Evolutionary conservation across 306 rosid genomes (phyloP), one percentile per base, ranked within the genome.

Genomic region (Pyrus bretschneideri): DNA sequence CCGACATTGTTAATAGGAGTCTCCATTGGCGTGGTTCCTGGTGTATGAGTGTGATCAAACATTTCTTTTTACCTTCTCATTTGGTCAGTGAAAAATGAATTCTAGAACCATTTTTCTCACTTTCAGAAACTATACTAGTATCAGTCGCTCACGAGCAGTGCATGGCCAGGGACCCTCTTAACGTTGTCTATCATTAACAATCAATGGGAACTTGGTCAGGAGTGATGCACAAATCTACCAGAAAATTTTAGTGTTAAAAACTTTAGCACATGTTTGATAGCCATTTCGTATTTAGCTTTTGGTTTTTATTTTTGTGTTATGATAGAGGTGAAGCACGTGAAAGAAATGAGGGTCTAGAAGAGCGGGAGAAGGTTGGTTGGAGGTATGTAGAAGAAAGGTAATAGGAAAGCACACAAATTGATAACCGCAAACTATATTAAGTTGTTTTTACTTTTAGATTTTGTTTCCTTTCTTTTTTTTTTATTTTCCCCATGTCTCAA

Each of bases 1-100:
- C 89, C 84, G 81, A 78, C 84, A 73, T 38, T 86, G 76, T 78
- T 70, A 25, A 49, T 42, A 22, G 79, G 69, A 73, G 72, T 73
- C 71, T 74, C 74, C 71, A 69, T 83, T 78, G 15, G 55, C 17
- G 55, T 15, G 80, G 72, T 74, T 75, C 71, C 75, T 81, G 44
- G 44, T 71, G 81, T 77, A 82, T 80, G 78, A 38, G 59, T 55
- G 46, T 49, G 55, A 76, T 67, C 27, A 58, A 59, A 22, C 55
- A 6, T 23, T 45, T n/a, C 17, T 35, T 35, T 66, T 35, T 40
- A 22, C 30, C 35, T 67, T 63, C 42, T 63, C n/a, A 63, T 7
- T 15, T 63, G 40, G 40, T 30, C 42, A 11, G 11, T 30, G 67
- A 23, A 30, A 60, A 25, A 31, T 25, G 33, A 30, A 15, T 63